phyloP scores from a whole-genome alignment of 2,329 filamentous ascomycete genomes.

The Paecilomyces sp. region DNA sequence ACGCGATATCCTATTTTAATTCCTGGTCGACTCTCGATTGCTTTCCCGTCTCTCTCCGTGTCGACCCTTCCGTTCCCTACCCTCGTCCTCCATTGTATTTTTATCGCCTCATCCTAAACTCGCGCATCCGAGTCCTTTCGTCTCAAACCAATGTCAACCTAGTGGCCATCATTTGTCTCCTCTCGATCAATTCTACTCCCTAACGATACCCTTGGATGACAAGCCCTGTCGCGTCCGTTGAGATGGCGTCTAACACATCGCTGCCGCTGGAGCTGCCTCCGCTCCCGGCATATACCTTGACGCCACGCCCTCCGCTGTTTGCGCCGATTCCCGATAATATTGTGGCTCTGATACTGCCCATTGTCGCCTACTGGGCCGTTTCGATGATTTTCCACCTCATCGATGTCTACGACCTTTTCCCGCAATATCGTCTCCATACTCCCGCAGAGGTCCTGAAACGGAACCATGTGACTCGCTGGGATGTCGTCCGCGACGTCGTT shows the following conservation, averaged over 20 bases:
- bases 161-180: neutral
- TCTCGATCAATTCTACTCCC: neutral
- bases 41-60: neutral
- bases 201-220: neutral
- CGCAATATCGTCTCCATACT: constrained; percentile 89
- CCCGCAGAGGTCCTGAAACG: constrained; percentile 82
- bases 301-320: constrained; percentile 63
- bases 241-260: constrained; percentile 30
- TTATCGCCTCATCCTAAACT: neutral
- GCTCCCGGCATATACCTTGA: constrained; percentile 72
- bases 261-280: constrained; percentile 60
- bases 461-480: constrained; percentile 76
- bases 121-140: neutral
- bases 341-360: constrained; percentile 66
- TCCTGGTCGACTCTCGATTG: neutral
- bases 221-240: neutral
- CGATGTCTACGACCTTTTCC: constrained; percentile 77
- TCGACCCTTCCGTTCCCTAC: neutral
- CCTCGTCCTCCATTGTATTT: neutral
- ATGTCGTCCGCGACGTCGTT: constrained; percentile 85
- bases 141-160: neutral
- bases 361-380: constrained; percentile 80
- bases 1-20: neutral
- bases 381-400: constrained; percentile 83
- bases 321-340: constrained; percentile 75